Percentiles rank a stretch among this genome's conserved stretches.
Evolutionary conservation across 805 yeast genomes (phyloP).

Genomic region (Candida boleticola): DNA sequence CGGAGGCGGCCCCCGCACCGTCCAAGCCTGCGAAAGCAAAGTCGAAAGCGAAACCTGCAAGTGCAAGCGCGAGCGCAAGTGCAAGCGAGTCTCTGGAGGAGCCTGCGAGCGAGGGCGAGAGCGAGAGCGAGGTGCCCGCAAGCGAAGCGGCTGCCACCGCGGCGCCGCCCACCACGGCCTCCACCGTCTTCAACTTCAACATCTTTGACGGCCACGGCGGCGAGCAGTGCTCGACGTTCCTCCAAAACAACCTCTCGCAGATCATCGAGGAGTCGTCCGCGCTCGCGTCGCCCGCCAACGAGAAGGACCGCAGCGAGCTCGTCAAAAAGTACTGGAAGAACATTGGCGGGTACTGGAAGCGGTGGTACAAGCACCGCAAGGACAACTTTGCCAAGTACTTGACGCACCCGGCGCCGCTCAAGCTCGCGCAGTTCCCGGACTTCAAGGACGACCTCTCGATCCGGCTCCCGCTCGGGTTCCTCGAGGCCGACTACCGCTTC

Average conservation of each 20-base stretch:
- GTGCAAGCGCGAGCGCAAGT: not conserved
- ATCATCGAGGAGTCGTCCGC: constrained; percentile 47
- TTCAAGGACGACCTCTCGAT: constrained; percentile 46
- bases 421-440: constrained; percentile 13
- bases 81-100: not conserved
- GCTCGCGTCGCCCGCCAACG: constrained; percentile 21
- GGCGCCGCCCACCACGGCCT: constrained; percentile 10
- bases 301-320: constrained; percentile 35
- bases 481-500: constrained; percentile 65
- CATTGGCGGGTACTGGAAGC: constrained; percentile 84
- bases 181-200: constrained; percentile 56
- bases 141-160: not conserved
- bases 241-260: constrained; percentile 51
- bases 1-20: not conserved
- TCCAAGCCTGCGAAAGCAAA: not conserved
- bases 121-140: not conserved
- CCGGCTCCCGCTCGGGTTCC: constrained; percentile 61
- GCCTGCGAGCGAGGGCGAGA: not conserved
- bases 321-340: constrained; percentile 53
- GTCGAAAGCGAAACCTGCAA: not conserved
- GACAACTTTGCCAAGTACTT: constrained; percentile 27
- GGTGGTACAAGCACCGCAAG: constrained; percentile 56
- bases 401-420: constrained; percentile 15
- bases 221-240: constrained; percentile 62
- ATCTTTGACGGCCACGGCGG: constrained; percentile 98